Evolutionary conservation across 78 protist species (phyloP).

Genomic region (Dictyostelium intermedium): DNA sequence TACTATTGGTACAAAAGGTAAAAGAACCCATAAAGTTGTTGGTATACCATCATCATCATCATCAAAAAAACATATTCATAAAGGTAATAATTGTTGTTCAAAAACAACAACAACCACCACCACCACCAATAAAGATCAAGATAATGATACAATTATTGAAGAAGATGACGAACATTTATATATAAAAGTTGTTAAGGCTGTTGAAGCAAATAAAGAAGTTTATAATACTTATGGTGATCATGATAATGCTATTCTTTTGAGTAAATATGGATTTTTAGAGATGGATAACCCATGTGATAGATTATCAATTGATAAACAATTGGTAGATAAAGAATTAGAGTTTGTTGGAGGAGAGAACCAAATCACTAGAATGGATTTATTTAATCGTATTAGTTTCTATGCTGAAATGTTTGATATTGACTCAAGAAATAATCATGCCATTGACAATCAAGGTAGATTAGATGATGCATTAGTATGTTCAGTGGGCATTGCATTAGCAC

Average conservation of each 20-base stretch:
- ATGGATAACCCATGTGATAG: conserved; percentile 72
- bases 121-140: no score
- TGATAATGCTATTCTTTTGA: conserved; percentile 25
- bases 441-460: conserved; percentile 7
- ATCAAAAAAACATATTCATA: background rate
- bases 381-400: conserved; percentile 29
- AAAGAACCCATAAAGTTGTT: background rate
- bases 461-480: conserved; percentile 59
- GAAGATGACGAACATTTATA: conserved; percentile 47
- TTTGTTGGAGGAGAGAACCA: background rate
- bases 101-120: background rate
- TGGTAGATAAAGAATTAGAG: conserved; percentile 4
- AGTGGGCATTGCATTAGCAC: background rate
- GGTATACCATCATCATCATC: background rate
- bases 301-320: background rate
- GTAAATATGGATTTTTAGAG: conserved; percentile 74
- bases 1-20: background rate
- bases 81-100: background rate
- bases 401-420: conserved; percentile 37
- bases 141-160: background rate
- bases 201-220: background rate
- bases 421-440: conserved; percentile 31
- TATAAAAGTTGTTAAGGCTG: conserved; percentile 27
- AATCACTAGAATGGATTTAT: background rate
- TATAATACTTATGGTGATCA: conserved; percentile 77